A percentile compares a stretch with the other conserved stretches of the same genome.
These are phyloP conservation scores for Amauroascus verrucosus DNA, from an alignment of 2,329 filamentous ascomycete genomes.

Conservation along the genomic window DNA sequence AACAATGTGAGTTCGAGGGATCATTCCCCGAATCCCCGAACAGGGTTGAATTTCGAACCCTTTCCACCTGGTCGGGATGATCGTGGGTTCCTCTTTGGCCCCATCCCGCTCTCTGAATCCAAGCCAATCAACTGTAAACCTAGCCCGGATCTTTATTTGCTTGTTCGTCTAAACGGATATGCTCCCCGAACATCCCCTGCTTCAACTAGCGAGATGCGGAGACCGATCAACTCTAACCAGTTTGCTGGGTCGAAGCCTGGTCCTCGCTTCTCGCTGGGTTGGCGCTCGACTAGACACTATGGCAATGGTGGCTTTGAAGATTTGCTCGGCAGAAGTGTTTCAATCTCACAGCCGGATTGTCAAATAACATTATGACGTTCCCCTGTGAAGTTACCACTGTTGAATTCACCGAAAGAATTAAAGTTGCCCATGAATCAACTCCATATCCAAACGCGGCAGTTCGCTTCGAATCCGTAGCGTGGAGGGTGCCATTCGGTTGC, in stretches of 20 bases:
- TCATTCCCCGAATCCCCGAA: background rate
- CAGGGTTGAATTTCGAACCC: background rate
- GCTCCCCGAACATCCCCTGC: background rate
- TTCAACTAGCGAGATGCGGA: background rate
- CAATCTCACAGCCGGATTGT: no score
- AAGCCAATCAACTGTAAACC: background rate
- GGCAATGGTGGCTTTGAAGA: background rate
- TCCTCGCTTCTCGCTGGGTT: background rate
- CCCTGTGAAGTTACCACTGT: no score
- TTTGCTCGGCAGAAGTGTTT: no score
- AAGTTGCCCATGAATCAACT: no score
- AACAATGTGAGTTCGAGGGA: background rate
- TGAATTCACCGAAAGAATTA: no score
- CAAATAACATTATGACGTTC: no score
- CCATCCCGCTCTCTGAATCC: background rate
- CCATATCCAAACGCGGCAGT: no score
- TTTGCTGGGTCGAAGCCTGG: constrained; percentile 4
- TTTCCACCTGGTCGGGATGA: background rate
- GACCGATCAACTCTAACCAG: constrained; percentile 2
- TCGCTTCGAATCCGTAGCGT: no score
- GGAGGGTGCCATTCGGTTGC: no score
- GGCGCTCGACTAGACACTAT: background rate
- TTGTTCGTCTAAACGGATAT: background rate
- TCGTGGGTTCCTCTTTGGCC: background rate
- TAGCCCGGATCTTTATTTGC: background rate